These are phyloP conservation scores for Draba incana DNA, from an alignment of 345 rosid genomes.

Conservation along the genomic window DNA sequence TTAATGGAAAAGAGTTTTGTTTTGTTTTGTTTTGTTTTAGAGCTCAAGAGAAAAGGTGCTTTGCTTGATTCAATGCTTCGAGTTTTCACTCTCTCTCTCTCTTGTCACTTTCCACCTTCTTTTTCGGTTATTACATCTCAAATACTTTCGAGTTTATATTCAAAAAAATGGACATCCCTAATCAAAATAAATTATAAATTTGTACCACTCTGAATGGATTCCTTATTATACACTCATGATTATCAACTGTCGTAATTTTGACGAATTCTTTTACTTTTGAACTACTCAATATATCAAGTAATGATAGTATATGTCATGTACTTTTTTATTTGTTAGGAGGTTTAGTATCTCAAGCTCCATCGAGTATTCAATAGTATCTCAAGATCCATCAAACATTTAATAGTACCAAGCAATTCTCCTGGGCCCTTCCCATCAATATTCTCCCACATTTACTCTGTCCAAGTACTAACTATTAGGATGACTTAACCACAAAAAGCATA, in stretches of 20 bases:
- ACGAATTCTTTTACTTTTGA: no score
- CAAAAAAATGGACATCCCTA: neutral
- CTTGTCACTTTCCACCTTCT: slow-evolving; percentile 30
- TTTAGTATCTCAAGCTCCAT: slow-evolving; percentile 21
- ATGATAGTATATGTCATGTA: neutral
- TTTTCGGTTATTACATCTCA: slow-evolving; percentile 18
- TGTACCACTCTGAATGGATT: neutral
- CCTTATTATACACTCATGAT: slow-evolving; percentile 4
- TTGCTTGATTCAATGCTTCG: slow-evolving; percentile 27
- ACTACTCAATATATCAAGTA: no score
- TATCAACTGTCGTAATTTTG: no score
- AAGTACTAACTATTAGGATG: neutral
- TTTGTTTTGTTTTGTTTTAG: neutral
- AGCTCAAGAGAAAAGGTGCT: slow-evolving; percentile 5
- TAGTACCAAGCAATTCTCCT: slow-evolving; percentile 29
- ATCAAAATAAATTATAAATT: neutral
- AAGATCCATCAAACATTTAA: slow-evolving; percentile 35
- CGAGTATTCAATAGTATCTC: slow-evolving; percentile 27
- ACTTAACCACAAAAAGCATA: slow-evolving; percentile 17
- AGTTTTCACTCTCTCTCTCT: slow-evolving; percentile 4
- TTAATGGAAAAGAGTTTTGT: neutral
- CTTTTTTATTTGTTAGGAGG: neutral
- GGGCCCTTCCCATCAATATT: slow-evolving; percentile 28
- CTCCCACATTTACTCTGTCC: neutral
- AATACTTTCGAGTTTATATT: slow-evolving; percentile 13